Conservation (phyloP, 305 asterid species). For the Solanum hybrid region DNA sequence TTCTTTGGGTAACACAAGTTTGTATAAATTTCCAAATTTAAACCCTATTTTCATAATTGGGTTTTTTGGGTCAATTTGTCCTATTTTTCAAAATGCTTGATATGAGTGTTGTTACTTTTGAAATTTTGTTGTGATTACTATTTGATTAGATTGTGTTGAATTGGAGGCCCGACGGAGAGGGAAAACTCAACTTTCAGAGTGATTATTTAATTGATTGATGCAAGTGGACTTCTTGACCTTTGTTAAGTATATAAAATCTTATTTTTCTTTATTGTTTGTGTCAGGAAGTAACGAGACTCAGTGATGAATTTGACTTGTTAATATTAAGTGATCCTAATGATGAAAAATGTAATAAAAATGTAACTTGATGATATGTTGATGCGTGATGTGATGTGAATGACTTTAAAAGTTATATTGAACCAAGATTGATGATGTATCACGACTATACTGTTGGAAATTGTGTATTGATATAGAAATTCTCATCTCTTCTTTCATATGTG, state of each 20-base stretch:
- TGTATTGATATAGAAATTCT: neutral
- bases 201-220: neutral
- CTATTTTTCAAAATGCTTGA: no score
- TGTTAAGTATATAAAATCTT: neutral
- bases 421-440: neutral
- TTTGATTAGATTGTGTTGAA: neutral
- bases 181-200: neutral
- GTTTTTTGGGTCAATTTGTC: neutral
- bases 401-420: neutral
- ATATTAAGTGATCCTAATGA: neutral
- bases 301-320: no score
- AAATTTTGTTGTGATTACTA: neutral
- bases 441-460: neutral
- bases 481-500: neutral
- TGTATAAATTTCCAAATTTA: neutral
- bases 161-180: neutral
- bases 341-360: neutral
- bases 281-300: neutral
- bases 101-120: neutral
- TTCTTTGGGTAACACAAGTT: neutral
- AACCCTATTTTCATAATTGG: neutral
- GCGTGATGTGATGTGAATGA: neutral
- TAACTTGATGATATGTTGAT: neutral
- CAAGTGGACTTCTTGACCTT: neutral
- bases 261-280: no score